A percentile compares a stretch with the other conserved stretches of the same genome.
Evolutionary conservation across 176 grass and related monocot genomes (phyloP).

Genomic region (Rhynchospora breviuscula): DNA sequence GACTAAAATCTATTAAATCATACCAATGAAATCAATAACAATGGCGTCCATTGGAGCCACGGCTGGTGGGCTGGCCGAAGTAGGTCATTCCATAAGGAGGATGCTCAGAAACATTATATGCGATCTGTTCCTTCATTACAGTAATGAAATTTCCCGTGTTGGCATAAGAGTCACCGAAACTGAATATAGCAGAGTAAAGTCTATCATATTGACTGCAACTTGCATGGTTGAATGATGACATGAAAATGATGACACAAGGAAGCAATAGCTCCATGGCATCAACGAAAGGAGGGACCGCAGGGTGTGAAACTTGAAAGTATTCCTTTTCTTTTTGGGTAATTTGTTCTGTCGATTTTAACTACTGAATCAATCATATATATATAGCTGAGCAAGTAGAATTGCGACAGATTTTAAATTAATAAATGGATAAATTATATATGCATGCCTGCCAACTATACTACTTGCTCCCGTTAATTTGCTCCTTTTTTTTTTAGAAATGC

Average conservation of each 20-base stretch:
- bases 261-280: neutral
- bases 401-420: no score
- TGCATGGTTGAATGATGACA: neutral
- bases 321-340: no score
- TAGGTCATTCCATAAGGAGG: conserved; percentile 48
- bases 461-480: no score
- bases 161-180: conserved; percentile 47
- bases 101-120: conserved; percentile 34
- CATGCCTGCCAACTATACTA: no score
- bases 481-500: no score
- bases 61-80: conserved; percentile 46
- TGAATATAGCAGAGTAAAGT: conserved; percentile 36
- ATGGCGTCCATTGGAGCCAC: conserved; percentile 52
- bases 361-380: no score
- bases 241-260: conserved; percentile 5
- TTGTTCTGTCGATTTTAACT: no score
- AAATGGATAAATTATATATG: no score
- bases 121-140: conserved; percentile 21
- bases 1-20: neutral
- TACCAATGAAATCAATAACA: conserved; percentile 64
- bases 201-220: neutral
- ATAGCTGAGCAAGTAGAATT: no score
- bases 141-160: conserved; percentile 55
- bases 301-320: no score
- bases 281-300: no score